phyloP scores from a whole-genome alignment of 169 alveolate genomes.

The Amoebophrya sp. region DNA sequence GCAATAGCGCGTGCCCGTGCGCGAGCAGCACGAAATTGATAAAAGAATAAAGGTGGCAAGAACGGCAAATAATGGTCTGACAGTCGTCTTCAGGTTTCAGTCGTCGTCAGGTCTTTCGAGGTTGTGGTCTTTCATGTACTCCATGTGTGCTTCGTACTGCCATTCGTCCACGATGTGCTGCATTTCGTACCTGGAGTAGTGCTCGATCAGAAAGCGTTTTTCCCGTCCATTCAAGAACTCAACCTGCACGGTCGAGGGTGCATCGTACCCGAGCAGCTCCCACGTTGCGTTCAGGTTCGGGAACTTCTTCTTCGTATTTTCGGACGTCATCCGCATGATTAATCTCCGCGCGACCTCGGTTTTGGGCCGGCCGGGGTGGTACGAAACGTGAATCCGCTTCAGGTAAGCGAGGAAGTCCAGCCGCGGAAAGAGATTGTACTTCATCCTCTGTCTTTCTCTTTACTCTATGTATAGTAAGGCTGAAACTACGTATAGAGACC shows the following conservation, averaged over 20 bases:
- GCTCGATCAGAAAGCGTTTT: not conserved
- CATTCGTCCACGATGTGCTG: not conserved
- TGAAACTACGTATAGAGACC: not conserved
- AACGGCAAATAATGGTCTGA: no score
- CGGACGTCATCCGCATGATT: constrained; percentile 13
- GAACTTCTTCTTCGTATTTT: not conserved
- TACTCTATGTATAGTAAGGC: not conserved
- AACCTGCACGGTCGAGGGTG: not conserved
- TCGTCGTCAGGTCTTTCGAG: no score
- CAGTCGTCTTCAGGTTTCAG: no score
- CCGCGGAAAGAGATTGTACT: constrained; percentile 15
- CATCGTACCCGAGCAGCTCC: constrained; percentile 26
- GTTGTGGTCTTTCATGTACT: not conserved
- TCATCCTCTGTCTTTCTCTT: not conserved
- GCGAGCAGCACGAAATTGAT: no score
- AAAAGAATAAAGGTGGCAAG: no score
- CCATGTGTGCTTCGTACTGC: not conserved
- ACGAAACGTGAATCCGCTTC: constrained; percentile 20
- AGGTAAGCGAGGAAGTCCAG: constrained; percentile 24
- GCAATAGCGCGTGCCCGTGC: no score
- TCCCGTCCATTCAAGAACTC: not conserved
- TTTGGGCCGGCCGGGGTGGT: constrained; percentile 29
- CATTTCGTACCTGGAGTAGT: not conserved
- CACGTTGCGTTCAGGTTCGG: constrained; percentile 17
- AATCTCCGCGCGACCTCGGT: constrained; percentile 23